Conservation (phyloP, 1,139 yeast species). For the Wickerhamiella infanticola region DNA sequence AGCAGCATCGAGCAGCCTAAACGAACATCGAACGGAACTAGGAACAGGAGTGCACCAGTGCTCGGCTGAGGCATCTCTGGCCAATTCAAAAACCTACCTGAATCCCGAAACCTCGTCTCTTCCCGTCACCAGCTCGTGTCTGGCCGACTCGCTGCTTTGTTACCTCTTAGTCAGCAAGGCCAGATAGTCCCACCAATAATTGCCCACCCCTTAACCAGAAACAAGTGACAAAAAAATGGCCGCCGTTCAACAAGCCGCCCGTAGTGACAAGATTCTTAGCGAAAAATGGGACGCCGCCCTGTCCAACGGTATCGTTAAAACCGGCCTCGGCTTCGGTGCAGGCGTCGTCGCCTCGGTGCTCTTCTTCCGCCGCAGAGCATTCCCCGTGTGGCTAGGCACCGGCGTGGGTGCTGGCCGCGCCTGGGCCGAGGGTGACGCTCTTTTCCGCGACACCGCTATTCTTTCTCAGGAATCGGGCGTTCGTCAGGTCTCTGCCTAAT, state of each 20-base stretch:
- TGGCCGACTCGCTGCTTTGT: too few relatives aligned
- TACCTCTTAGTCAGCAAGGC: background rate
- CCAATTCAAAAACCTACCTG: too few relatives aligned
- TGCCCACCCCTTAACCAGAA: background rate
- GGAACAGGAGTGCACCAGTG: too few relatives aligned
- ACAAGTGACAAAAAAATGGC: background rate
- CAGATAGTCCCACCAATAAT: background rate
- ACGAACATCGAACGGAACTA: too few relatives aligned
- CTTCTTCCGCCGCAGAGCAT: slow-evolving; percentile 81
- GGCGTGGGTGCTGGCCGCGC: slow-evolving; percentile 98
- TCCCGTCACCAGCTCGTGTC: too few relatives aligned
- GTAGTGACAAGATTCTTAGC: slow-evolving; percentile 14
- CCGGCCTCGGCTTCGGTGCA: slow-evolving; percentile 95
- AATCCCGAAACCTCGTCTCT: too few relatives aligned
- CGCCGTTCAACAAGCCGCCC: background rate
- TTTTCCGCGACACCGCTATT: slow-evolving; percentile 40
- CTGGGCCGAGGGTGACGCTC: slow-evolving; percentile 94
- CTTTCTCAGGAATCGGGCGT: slow-evolving; percentile 22
- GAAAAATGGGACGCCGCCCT: slow-evolving; percentile 85
- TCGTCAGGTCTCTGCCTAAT: slow-evolving; percentile 23
- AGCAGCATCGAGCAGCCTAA: too few relatives aligned
- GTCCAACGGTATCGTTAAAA: slow-evolving; percentile 84
- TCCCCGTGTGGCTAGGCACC: slow-evolving; percentile 93
- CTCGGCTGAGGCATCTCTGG: too few relatives aligned
- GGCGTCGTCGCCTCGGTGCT: slow-evolving; percentile 92